Evolutionary conservation across 768 basidiomycete genomes (phyloP).

Genomic region (Pleurotus djamor): DNA sequence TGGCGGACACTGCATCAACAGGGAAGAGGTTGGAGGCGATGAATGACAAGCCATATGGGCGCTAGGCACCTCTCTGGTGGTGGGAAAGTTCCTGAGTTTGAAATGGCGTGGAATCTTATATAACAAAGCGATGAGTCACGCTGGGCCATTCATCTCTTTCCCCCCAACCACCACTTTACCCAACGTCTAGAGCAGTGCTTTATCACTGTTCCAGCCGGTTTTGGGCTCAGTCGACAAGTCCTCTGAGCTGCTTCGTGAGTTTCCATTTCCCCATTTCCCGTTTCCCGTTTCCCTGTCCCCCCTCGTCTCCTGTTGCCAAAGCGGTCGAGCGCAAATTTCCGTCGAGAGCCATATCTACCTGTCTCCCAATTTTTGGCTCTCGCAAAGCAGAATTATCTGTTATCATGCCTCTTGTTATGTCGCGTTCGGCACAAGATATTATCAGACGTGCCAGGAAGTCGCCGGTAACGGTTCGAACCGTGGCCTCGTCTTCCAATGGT

Average conservation of each 20-base stretch:
- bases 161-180: constrained; percentile 1
- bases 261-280: neutral
- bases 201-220: constrained; percentile 1
- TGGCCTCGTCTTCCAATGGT: constrained; percentile 7
- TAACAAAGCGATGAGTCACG: constrained; percentile 4
- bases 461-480: constrained; percentile 1
- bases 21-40: no score
- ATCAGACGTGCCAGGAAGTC: neutral
- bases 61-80: no score
- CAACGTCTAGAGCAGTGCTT: constrained; percentile 3
- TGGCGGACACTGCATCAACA: no score
- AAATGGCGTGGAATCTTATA: neutral
- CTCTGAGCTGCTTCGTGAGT: constrained; percentile 8
- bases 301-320: neutral
- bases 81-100: constrained; percentile 7
- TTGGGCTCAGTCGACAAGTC: constrained; percentile 4
- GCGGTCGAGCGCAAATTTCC: neutral
- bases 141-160: neutral
- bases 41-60: no score
- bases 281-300: neutral
- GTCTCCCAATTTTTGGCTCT: neutral
- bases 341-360: neutral
- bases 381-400: neutral
- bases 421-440: neutral
- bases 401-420: neutral